phyloP scores from a whole-genome alignment of 2,329 filamentous ascomycete species.

The Immersiporthe knoxdaviesiana region DNA sequence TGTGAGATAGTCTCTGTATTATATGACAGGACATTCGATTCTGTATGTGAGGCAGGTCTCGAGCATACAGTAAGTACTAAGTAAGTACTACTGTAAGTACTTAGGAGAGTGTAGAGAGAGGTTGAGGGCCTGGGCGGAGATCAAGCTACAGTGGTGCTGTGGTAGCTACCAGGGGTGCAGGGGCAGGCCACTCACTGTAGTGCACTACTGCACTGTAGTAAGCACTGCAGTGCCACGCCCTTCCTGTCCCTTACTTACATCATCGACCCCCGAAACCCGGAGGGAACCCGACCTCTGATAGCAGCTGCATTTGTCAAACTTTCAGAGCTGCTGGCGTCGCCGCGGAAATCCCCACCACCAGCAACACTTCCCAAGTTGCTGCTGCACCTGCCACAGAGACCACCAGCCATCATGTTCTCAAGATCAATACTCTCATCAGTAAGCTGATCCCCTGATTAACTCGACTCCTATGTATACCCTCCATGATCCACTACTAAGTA shows the following conservation, averaged over 20 bases:
- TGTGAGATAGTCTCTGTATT: not conserved
- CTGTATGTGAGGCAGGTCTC: not conserved
- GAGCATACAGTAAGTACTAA: not conserved
- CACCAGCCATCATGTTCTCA: slow-evolving; percentile 27
- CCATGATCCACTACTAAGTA: not conserved
- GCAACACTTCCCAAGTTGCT: not conserved
- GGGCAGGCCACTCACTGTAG: no score
- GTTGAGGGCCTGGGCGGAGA: not conserved
- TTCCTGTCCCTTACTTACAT: slow-evolving; percentile 3
- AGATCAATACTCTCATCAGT: slow-evolving; percentile 29
- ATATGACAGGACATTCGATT: no score
- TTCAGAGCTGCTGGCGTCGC: slow-evolving; percentile 5
- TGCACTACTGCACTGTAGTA: no score
- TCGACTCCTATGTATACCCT: no score
- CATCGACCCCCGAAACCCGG: slow-evolving; percentile 5
- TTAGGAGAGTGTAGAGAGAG: not conserved
- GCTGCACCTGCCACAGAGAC: not conserved
- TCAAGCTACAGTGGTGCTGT: not conserved
- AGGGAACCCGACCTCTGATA: slow-evolving; percentile 8
- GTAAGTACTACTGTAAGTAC: not conserved
- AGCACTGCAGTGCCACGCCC: not conserved
- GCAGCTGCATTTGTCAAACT: slow-evolving; percentile 24
- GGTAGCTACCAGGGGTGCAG: not conserved
- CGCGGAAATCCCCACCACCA: not conserved
- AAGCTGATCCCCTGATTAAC: not conserved